These are phyloP conservation scores for Calonectria hongkongensis DNA, from an alignment of 2,329 filamentous ascomycete genomes.

Conservation along the genomic window DNA sequence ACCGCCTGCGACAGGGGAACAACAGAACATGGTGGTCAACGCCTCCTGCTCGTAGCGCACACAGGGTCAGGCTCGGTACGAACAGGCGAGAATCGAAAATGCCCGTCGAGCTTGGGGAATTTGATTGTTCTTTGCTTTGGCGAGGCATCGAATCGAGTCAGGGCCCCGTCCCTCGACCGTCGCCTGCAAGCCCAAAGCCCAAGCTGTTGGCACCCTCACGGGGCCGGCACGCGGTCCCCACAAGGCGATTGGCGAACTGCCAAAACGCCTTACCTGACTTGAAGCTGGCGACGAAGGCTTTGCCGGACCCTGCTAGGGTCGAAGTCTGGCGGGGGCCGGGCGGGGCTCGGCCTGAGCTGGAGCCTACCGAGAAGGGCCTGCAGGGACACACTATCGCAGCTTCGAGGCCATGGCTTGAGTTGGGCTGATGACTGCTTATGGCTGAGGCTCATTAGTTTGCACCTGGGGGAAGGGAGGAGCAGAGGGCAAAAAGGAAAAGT, in stretches of 20 bases:
- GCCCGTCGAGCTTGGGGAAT: neutral
- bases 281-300: slow-evolving; percentile 42
- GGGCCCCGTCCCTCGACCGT: neutral
- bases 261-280: slow-evolving; percentile 44
- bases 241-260: slow-evolving; percentile 39
- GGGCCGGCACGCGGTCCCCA: slow-evolving; percentile 7
- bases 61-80: neutral
- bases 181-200: neutral
- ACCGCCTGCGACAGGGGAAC: slow-evolving; percentile 18
- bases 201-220: neutral
- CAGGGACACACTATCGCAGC: slow-evolving; percentile 25
- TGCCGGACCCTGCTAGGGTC: slow-evolving; percentile 47
- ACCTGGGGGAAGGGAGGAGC: slow-evolving; percentile 12
- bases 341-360: slow-evolving; percentile 44
- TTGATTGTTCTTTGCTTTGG: neutral
- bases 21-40: too few relatives aligned
- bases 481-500: slow-evolving; percentile 9
- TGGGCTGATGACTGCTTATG: slow-evolving; percentile 39
- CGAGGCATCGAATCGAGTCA: slow-evolving; percentile 1
- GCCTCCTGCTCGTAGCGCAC: too few relatives aligned
- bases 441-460: slow-evolving; percentile 29
- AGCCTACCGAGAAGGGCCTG: slow-evolving; percentile 25
- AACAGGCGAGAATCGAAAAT: neutral
- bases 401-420: slow-evolving; percentile 20
- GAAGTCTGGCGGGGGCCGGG: slow-evolving; percentile 49